phyloP scores from a whole-genome alignment of 139 green algal species.

The Raphidocelis subcapitata region DNA sequence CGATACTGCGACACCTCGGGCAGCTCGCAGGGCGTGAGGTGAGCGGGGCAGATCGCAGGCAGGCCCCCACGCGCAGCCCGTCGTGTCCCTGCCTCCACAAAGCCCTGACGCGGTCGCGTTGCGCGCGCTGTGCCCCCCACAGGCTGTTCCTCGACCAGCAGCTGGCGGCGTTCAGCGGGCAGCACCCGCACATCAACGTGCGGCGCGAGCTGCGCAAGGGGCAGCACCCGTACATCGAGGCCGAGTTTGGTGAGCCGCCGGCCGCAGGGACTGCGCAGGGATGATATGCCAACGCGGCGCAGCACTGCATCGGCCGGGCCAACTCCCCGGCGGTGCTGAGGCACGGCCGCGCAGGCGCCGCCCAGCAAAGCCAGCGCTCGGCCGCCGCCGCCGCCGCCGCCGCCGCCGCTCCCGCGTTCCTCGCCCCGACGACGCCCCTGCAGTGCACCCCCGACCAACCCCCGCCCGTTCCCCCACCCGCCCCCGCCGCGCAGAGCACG shows the following conservation, averaged over 20 bases:
- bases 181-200: constrained; percentile 5
- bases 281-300: neutral
- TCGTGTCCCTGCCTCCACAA: neutral
- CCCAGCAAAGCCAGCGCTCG: neutral
- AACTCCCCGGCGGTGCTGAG: neutral
- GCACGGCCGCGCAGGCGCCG: neutral
- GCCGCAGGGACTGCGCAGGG: too few species aligned
- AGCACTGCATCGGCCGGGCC: neutral
- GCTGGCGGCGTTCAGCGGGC: neutral
- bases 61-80: too few species aligned
- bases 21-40: constrained; percentile 22
- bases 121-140: neutral
- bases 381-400: neutral
- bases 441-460: neutral
- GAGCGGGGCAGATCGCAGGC: neutral
- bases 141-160: constrained; percentile 19
- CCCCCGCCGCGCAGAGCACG: neutral
- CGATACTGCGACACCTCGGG: constrained; percentile 19
- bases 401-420: neutral
- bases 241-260: constrained; percentile 10
- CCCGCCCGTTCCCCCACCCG: neutral
- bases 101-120: too few species aligned
- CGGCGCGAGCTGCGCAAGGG: neutral
- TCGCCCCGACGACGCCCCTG: neutral
- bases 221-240: constrained; percentile 9